Conservation (phyloP, 768 basidiomycete genomes). For the Sistotremastrum niveocremeum region DNA sequence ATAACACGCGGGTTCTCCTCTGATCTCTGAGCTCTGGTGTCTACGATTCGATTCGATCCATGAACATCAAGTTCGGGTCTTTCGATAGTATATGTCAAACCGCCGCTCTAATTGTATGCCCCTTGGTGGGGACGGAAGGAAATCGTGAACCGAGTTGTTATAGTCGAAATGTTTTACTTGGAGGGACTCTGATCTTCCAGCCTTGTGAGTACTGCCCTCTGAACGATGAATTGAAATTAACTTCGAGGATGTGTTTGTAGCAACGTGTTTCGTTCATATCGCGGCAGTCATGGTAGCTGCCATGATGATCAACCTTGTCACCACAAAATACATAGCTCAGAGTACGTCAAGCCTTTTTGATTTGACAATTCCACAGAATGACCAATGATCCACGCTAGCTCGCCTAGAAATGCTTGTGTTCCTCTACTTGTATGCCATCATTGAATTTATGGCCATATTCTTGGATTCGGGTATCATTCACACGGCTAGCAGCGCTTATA, state of each 20-base stretch:
- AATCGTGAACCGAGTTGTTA: slow-evolving; percentile 85
- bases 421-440: slow-evolving; percentile 92
- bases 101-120: slow-evolving; percentile 91
- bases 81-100: slow-evolving; percentile 84
- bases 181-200: slow-evolving; percentile 88
- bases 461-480: slow-evolving; percentile 95
- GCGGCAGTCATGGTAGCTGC: slow-evolving; percentile 94
- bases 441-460: slow-evolving; percentile 92
- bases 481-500: slow-evolving; percentile 70
- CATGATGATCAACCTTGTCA: slow-evolving; percentile 97
- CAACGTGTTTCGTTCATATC: slow-evolving; percentile 94
- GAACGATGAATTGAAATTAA: background rate
- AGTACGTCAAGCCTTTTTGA: slow-evolving; percentile 24
- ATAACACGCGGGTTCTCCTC: too few relatives aligned
- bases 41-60: slow-evolving; percentile 13
- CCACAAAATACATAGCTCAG: slow-evolving; percentile 96
- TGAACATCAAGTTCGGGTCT: slow-evolving; percentile 80
- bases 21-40: too few relatives aligned
- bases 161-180: slow-evolving; percentile 89
- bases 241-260: slow-evolving; percentile 24
- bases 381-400: slow-evolving; percentile 26
- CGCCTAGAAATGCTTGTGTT: slow-evolving; percentile 96
- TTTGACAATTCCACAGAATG: background rate
- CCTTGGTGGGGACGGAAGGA: slow-evolving; percentile 60
- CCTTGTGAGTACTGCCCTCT: slow-evolving; percentile 56